phyloP scores from a whole-genome alignment of 257 asterid genomes.

The Nicotiana paniculata region DNA sequence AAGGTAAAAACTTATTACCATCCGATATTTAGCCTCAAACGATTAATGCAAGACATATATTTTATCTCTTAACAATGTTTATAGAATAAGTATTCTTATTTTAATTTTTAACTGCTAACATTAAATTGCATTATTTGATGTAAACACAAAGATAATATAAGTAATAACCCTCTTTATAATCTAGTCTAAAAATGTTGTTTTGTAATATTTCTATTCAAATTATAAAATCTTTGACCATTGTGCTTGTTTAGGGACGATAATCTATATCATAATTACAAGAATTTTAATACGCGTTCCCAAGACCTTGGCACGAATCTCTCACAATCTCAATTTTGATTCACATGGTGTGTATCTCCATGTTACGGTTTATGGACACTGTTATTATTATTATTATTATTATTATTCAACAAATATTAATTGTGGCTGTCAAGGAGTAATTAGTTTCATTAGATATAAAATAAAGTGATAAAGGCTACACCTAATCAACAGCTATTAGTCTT shows the following conservation, averaged over 20 bases:
- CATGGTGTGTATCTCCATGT: neutral
- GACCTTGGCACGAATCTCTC: neutral
- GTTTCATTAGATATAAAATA: neutral
- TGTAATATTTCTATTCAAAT: too few relatives aligned
- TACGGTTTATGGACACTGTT: neutral
- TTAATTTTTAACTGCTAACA: too few relatives aligned
- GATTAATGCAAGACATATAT: too few relatives aligned
- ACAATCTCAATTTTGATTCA: neutral
- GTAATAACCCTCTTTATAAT: too few relatives aligned
- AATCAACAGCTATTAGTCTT: neutral
- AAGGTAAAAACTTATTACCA: too few relatives aligned
- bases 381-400: too few relatives aligned
- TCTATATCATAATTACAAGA: neutral
- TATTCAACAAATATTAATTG: neutral
- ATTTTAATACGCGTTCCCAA: neutral
- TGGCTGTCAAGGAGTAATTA: neutral
- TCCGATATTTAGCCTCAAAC: too few relatives aligned
- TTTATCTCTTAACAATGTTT: too few relatives aligned
- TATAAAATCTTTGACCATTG: neutral
- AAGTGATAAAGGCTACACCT: neutral
- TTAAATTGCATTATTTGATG: too few relatives aligned
- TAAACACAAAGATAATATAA: too few relatives aligned
- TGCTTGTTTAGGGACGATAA: neutral
- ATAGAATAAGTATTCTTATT: too few relatives aligned
- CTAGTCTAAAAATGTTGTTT: too few relatives aligned